phyloP scores from a whole-genome alignment of 345 rosid genomes.

The Eutrema yunnanense region DNA sequence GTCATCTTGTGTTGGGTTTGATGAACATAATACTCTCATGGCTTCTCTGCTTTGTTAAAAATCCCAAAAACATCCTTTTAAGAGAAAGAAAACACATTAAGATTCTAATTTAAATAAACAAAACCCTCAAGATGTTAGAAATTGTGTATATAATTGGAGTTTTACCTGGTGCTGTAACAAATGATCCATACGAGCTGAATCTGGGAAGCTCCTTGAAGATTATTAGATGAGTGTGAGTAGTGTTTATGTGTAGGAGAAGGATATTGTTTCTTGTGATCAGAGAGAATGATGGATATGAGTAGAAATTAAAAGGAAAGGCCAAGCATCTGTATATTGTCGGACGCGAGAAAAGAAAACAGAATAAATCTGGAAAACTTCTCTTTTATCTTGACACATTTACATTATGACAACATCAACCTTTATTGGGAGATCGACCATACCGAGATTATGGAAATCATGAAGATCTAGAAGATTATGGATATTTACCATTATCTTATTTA shows the following conservation, averaged over 20 bases:
- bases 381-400: too few species aligned
- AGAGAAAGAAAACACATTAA: conserved; percentile 6
- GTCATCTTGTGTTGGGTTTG: conserved; percentile 19
- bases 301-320: conserved; percentile 17
- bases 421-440: too few species aligned
- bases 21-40: conserved; percentile 20
- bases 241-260: neutral
- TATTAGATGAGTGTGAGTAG: neutral
- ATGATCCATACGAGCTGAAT: conserved; percentile 24
- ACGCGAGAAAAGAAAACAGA: too few species aligned
- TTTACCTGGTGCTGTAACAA: conserved; percentile 27
- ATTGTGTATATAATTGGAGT: neutral
- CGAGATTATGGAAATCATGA: too few species aligned
- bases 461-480: too few species aligned
- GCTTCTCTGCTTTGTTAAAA: conserved; percentile 24
- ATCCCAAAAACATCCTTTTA: too few species aligned
- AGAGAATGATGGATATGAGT: conserved; percentile 10
- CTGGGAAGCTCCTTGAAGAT: conserved; percentile 10
- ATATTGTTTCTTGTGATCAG: conserved; percentile 15
- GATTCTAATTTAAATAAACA: neutral
- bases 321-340: too few species aligned
- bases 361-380: too few species aligned
- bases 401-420: too few species aligned
- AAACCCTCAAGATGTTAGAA: neutral
- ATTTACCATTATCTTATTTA: too few species aligned